Conservation (phyloP, 192 early-diverging fungal genomes). For the Rhizophagus prolifer region DNA sequence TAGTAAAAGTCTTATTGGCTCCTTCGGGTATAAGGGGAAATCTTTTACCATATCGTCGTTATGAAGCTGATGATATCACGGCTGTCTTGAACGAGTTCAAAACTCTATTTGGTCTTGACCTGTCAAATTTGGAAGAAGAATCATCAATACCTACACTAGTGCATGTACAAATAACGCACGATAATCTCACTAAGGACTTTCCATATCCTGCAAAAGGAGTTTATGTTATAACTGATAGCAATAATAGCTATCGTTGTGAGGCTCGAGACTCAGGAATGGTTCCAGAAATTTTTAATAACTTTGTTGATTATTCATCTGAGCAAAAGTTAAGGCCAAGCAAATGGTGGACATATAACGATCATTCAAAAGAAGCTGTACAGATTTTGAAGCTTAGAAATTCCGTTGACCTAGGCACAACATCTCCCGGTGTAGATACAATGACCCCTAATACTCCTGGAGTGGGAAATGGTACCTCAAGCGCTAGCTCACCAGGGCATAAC, state of each 20-base stretch:
- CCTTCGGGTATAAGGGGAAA: neutral
- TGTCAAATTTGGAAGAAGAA: neutral
- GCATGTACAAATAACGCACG: neutral
- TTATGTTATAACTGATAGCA: slow-evolving; percentile 4
- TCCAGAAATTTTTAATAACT: neutral
- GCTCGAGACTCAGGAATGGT: neutral
- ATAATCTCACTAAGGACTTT: neutral
- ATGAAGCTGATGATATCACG: slow-evolving; percentile 6
- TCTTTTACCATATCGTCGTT: neutral
- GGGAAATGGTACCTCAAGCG: neutral
- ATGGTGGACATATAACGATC: slow-evolving; percentile 7
- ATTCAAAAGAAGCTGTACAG: neutral
- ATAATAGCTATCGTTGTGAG: slow-evolving; percentile 14
- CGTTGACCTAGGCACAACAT: neutral
- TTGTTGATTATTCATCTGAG: neutral
- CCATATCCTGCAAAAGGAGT: slow-evolving; percentile 15
- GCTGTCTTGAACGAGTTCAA: slow-evolving; percentile 10
- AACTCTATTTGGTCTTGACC: neutral
- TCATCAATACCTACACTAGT: slow-evolving; percentile 3
- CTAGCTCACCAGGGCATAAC: slow-evolving; percentile 2
- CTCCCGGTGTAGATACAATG: slow-evolving; percentile 1
- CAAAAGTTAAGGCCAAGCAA: neutral
- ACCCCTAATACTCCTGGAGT: slow-evolving; percentile 23
- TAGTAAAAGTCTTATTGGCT: neutral
- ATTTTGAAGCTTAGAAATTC: neutral